phyloP scores from a whole-genome alignment of 2,329 filamentous ascomycete genomes.

The Trichoderma aggressivum region DNA sequence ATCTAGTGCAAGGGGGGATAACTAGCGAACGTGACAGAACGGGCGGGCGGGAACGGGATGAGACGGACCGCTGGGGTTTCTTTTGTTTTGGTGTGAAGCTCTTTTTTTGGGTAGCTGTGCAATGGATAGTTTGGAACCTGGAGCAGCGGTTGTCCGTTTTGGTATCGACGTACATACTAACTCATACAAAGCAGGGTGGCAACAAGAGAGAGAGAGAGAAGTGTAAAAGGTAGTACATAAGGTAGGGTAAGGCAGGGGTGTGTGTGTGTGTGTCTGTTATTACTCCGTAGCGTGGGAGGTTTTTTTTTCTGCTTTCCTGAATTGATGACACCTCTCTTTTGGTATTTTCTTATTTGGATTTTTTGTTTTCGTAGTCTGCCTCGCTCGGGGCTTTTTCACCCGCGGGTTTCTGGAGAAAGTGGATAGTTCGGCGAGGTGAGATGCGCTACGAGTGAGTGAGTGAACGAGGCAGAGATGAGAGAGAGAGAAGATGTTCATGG shows the following conservation, averaged over 20 bases:
- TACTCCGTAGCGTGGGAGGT: neutral
- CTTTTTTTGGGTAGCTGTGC: neutral
- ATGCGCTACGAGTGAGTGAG: neutral
- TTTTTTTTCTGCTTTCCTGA: neutral
- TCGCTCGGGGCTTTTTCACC: neutral
- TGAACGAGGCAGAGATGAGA: neutral
- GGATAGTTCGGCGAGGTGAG: neutral
- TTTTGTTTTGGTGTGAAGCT: neutral
- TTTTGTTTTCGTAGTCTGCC: neutral
- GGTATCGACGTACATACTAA: neutral
- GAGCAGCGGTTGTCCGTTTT: neutral
- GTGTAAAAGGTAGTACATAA: neutral
- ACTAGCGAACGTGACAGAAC: constrained; percentile 1
- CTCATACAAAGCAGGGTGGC: neutral
- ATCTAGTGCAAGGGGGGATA: neutral
- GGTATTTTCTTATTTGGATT: neutral
- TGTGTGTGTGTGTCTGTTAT: neutral
- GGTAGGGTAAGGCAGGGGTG: neutral
- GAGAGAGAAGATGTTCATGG: neutral
- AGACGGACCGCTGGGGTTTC: neutral
- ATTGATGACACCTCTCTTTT: constrained; percentile 1
- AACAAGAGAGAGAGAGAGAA: neutral
- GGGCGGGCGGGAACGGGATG: constrained; percentile 15
- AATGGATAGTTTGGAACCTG: neutral
- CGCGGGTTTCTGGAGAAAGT: neutral